phyloP scores from a whole-genome alignment of 2,329 filamentous ascomycete species.

The Nigrograna mackinnonii region DNA sequence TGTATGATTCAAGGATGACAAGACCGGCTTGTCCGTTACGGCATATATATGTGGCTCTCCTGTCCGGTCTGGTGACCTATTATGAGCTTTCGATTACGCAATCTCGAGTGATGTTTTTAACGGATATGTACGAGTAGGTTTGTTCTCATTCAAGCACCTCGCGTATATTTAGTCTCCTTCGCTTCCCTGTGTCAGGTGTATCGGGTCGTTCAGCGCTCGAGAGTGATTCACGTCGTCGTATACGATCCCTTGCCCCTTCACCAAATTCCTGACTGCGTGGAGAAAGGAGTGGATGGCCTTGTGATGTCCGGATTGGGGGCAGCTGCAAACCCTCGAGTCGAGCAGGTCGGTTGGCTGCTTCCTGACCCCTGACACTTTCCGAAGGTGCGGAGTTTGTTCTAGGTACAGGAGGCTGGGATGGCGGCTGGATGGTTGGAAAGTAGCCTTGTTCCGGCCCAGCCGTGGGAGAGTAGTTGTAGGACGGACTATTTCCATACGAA shows the following conservation, averaged over 20 bases:
- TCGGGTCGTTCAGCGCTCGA: conserved; percentile 29
- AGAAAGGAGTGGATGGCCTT: conserved; percentile 30
- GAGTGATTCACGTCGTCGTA: conserved; percentile 31
- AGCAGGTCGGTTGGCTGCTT: conserved; percentile 21
- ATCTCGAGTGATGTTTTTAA: no score
- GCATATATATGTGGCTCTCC: no score
- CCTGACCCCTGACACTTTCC: conserved; percentile 11
- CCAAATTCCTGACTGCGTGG: conserved; percentile 29
- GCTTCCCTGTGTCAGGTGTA: conserved; percentile 36
- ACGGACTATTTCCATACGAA: conserved; percentile 37
- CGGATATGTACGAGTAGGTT: no score
- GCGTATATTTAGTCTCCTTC: conserved; percentile 39
- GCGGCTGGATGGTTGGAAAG: conserved; percentile 33
- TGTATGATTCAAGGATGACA: conserved; percentile 5
- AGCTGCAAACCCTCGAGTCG: conserved; percentile 38
- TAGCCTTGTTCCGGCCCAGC: conserved; percentile 36
- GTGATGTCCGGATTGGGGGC: conserved; percentile 38
- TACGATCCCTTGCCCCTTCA: conserved; percentile 21
- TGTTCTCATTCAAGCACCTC: conserved; percentile 37
- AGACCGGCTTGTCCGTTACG: conserved; percentile 13
- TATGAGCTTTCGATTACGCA: no score
- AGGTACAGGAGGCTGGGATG: conserved; percentile 24
- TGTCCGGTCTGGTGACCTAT: no score
- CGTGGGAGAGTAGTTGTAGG: conserved; percentile 38
- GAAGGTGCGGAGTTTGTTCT: conserved; percentile 29